Base-by-base conservation (phyloP, 306 rosid species). In the Argentina anserina region DNA sequence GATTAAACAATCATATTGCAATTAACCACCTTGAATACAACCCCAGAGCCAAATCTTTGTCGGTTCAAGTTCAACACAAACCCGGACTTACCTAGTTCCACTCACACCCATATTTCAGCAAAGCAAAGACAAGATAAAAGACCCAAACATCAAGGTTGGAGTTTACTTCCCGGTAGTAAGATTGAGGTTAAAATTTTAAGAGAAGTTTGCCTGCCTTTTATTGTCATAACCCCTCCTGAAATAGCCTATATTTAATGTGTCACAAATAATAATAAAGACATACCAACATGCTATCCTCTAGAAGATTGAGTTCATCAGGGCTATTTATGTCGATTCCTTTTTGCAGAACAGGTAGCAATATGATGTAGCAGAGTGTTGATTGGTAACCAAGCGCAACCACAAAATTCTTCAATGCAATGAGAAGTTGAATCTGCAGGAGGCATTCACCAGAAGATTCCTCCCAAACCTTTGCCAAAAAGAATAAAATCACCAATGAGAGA, bases 211-310 rank as follows among this genome's bases (percentile, higher is more conserved):
- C 40, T 31, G 31, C 40, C 65, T 29, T 60, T 31, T 5, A 4
- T 60, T 3, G 33, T 60, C 9, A 14, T 21, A 8, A 60, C 5
- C 40, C 39, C 21, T 60, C 65, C 65, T 60, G 40, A 60, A 15
- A 60, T 29, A 34, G 40, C 40, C 21, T 60, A 5, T 33, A 14
- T 60, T 21, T 60, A 33, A 60, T 2, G 5, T 6, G n/a, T 31
- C 7, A 7, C 31, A 31, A 64, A 68, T 28, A 67, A 63, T 73
- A 61, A 70, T 36, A 49, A 63, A 70, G 61, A 70, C 31, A 9
- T 67, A 78, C 98, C 97, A 85, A 94, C 94, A 93, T 84, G 87
- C 98, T 93, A 81, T 93, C 98, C 86, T 93, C 98, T 7, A 93
- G 76, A 87, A 93, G 96, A 87, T 88, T 92, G 69, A 90, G 83